Evolutionary conservation across 2,329 filamentous ascomycete genomes (phyloP).

Genomic region (Camptophora hylomeconis): DNA sequence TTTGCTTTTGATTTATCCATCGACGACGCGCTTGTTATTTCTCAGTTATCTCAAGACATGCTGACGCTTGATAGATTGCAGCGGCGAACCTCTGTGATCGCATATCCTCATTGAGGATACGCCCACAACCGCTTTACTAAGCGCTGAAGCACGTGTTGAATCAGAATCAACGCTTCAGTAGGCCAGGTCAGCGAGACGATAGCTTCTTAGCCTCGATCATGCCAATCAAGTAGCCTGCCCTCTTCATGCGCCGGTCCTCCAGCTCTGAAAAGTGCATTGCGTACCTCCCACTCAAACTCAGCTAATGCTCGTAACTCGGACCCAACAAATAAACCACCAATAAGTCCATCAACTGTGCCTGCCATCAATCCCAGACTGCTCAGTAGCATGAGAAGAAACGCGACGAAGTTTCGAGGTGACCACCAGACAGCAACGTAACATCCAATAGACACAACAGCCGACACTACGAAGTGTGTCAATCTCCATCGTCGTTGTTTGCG

Average conservation of each 20-base stretch:
- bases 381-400: slow-evolving; percentile 68
- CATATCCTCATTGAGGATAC: too few species aligned
- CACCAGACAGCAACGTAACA: slow-evolving; percentile 82
- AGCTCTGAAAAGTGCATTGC: slow-evolving; percentile 26
- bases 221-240: slow-evolving; percentile 15
- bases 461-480: slow-evolving; percentile 57
- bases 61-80: too few species aligned
- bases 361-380: slow-evolving; percentile 64
- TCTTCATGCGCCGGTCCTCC: slow-evolving; percentile 14
- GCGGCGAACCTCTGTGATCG: too few species aligned
- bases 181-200: too few species aligned
- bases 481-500: slow-evolving; percentile 58
- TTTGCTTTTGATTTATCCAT: too few species aligned
- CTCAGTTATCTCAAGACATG: too few species aligned
- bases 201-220: slow-evolving; percentile 11
- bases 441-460: slow-evolving; percentile 54
- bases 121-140: too few species aligned
- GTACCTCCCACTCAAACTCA: slow-evolving; percentile 91
- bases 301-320: slow-evolving; percentile 69
- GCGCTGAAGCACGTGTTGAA: too few species aligned
- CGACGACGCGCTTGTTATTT: too few species aligned
- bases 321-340: slow-evolving; percentile 76
- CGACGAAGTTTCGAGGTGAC: slow-evolving; percentile 59
- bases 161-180: too few species aligned
- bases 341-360: slow-evolving; percentile 71